Evolutionary conservation across 306 rosid species (phyloP).

Genomic region (Datisca glomerata): DNA sequence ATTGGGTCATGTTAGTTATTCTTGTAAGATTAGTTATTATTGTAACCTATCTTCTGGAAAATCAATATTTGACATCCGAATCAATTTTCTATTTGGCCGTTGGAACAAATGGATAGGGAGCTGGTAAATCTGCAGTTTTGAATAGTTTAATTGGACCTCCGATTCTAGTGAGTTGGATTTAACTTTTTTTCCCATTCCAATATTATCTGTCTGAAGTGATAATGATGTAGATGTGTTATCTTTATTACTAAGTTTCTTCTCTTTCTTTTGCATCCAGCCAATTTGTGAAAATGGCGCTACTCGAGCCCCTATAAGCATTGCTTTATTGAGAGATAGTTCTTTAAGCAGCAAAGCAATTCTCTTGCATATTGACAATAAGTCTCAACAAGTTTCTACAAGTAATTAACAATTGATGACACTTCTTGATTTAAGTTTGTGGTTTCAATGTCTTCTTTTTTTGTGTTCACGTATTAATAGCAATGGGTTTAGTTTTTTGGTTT

Average conservation of each 20-base stretch:
- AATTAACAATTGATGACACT: slow-evolving; percentile 16
- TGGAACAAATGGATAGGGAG: too few species aligned
- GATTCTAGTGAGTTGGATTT: slow-evolving; percentile 56
- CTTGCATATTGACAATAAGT: slow-evolving; percentile 85
- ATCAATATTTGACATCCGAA: too few species aligned
- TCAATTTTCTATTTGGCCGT: too few species aligned
- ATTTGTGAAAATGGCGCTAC: slow-evolving; percentile 99
- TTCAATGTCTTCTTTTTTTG: too few species aligned
- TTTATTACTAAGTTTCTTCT: neutral
- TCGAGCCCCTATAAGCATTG: slow-evolving; percentile 86
- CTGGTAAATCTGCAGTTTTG: slow-evolving; percentile 91
- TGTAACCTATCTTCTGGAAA: too few species aligned
- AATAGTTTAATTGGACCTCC: slow-evolving; percentile 98
- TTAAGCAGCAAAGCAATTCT: slow-evolving; percentile 92
- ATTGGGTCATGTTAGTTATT: too few species aligned
- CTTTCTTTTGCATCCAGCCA: slow-evolving; percentile 52
- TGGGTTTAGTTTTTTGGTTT: too few species aligned
- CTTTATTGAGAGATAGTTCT: slow-evolving; percentile 69
- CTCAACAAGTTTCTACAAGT: slow-evolving; percentile 98
- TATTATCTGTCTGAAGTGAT: too few species aligned
- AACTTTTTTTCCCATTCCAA: neutral
- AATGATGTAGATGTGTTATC: too few species aligned
- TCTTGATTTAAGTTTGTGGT: neutral
- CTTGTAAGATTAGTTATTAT: too few species aligned
- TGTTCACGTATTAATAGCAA: neutral